These are phyloP conservation scores for Epicoccum sorghinum DNA, from an alignment of 2,329 filamentous ascomycete genomes.

Conservation along the genomic window DNA sequence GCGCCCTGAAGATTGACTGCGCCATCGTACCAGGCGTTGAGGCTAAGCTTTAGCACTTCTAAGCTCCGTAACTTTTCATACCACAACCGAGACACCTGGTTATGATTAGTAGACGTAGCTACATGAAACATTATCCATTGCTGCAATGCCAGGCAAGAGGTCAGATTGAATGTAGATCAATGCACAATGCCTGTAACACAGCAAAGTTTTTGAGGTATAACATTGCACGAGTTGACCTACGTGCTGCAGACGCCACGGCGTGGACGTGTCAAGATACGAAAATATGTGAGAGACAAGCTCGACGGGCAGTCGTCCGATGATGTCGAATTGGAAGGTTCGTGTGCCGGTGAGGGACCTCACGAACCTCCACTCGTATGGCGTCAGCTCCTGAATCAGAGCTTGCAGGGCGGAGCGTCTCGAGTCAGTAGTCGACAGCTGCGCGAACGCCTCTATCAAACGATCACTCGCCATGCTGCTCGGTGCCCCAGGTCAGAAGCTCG, in stretches of 20 bases:
- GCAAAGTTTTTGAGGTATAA: background rate
- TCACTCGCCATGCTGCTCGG: slow-evolving; percentile 2
- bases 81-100: slow-evolving; percentile 46
- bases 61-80: slow-evolving; percentile 31
- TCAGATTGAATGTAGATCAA: background rate
- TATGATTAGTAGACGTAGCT: background rate
- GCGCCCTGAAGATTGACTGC: slow-evolving; percentile 18
- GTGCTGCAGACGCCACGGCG: slow-evolving; percentile 35
- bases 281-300: slow-evolving; percentile 48
- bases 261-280: slow-evolving; percentile 37
- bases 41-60: slow-evolving; percentile 25
- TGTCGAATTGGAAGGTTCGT: slow-evolving; percentile 40
- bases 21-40: slow-evolving; percentile 32
- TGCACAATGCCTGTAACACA: background rate
- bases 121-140: no score
- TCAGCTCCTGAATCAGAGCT: slow-evolving; percentile 32
- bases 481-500: background rate
- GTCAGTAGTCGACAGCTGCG: slow-evolving; percentile 18
- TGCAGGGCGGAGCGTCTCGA: slow-evolving; percentile 30
- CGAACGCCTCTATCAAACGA: slow-evolving; percentile 21
- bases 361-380: slow-evolving; percentile 39
- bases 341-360: slow-evolving; percentile 24
- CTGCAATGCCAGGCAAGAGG: background rate
- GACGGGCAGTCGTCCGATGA: slow-evolving; percentile 44
- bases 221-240: slow-evolving; percentile 23